Conservation (phyloP, 2,329 filamentous ascomycete species). For the Aspergillus sp. region DNA sequence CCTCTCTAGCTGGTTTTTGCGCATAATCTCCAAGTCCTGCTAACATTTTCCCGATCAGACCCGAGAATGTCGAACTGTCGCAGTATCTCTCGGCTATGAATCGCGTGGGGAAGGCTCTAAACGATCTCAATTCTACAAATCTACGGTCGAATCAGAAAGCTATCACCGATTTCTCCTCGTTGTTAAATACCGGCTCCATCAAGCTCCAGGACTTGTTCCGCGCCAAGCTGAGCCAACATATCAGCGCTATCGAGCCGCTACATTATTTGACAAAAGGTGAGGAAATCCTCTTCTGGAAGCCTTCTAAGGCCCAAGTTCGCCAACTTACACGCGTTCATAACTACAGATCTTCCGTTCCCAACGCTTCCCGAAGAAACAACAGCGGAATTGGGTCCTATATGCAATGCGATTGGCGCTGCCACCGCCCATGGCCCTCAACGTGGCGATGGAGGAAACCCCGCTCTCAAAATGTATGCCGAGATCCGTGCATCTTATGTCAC, state of each 20-base stretch:
- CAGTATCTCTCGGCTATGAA: conserved; percentile 89
- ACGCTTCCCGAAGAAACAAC: conserved; percentile 73
- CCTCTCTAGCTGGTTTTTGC: background rate
- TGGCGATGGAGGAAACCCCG: conserved; percentile 62
- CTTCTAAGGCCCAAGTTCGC: background rate
- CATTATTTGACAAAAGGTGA: conserved; percentile 88
- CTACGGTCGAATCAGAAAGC: conserved; percentile 88
- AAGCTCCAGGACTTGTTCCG: conserved; percentile 85
- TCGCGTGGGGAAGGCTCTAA: conserved; percentile 79
- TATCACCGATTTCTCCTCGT: conserved; percentile 71
- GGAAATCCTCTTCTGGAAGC: background rate
- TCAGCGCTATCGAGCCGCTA: conserved; percentile 78
- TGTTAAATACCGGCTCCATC: conserved; percentile 75
- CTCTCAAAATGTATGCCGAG: conserved; percentile 81
- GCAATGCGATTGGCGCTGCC: conserved; percentile 69
- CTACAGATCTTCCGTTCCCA: conserved; percentile 70
- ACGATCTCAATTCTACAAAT: conserved; percentile 85
- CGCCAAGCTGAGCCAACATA: conserved; percentile 73
- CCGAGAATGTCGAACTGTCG: conserved; percentile 74
- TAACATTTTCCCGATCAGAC: conserved; percentile 44
- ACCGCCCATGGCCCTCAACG: conserved; percentile 53
- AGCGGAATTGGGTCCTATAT: conserved; percentile 74
- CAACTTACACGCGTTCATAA: background rate
- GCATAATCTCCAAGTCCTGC: background rate
- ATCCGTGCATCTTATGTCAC: conserved; percentile 85